These are phyloP conservation scores for Trapa bicornis DNA, from an alignment of 345 rosid genomes.

Conservation along the genomic window DNA sequence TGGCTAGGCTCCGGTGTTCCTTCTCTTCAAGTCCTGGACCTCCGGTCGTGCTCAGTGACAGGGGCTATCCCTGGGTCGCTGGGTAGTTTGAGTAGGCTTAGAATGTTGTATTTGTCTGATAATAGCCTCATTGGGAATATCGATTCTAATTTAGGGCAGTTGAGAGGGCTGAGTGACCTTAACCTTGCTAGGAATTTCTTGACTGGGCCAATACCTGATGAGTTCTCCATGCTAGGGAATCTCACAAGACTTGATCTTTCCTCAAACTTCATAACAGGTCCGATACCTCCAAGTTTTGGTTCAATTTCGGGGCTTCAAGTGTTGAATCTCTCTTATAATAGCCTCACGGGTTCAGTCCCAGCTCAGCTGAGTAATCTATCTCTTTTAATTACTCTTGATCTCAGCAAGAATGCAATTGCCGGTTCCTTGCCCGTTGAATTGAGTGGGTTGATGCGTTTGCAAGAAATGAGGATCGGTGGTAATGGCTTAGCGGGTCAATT, in stretches of 20 bases:
- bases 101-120: slow-evolving; percentile 24
- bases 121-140: slow-evolving; percentile 36
- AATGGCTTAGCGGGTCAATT: slow-evolving; percentile 26
- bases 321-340: slow-evolving; percentile 43
- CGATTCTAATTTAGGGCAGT: slow-evolving; percentile 30
- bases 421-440: slow-evolving; percentile 40
- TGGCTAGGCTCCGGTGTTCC: slow-evolving; percentile 37
- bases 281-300: slow-evolving; percentile 33
- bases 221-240: slow-evolving; percentile 24
- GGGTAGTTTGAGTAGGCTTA: slow-evolving; percentile 34
- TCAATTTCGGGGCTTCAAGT: slow-evolving; percentile 18
- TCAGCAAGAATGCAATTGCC: slow-evolving; percentile 38
- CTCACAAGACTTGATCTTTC: slow-evolving; percentile 34
- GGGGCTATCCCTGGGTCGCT: slow-evolving; percentile 45
- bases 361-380: slow-evolving; percentile 33
- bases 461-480: slow-evolving; percentile 28
- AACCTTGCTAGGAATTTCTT: slow-evolving; percentile 37
- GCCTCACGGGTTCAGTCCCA: slow-evolving; percentile 34
- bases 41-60: slow-evolving; percentile 35
- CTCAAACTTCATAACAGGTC: slow-evolving; percentile 36
- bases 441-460: slow-evolving; percentile 28
- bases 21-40: slow-evolving; percentile 46
- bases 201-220: slow-evolving; percentile 39
- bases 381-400: slow-evolving; percentile 43
- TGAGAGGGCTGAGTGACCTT: slow-evolving; percentile 26